A percentile compares a stretch with the other conserved stretches of the same genome.
Conservation (phyloP, 441 rosid species). For the Capsella rubella region DNA sequence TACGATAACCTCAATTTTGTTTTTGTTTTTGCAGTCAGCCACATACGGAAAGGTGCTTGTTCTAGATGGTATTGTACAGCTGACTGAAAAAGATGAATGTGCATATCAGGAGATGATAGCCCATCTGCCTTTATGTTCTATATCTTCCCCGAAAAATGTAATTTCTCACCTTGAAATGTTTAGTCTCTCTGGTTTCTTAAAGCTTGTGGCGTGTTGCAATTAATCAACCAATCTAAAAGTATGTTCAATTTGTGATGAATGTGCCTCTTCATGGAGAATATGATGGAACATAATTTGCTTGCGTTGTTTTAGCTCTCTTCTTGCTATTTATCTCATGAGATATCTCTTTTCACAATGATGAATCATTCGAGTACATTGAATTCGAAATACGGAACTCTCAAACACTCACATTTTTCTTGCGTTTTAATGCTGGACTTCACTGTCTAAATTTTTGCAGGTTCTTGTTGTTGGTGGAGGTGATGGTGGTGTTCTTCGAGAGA, state of each 20-base stretch:
- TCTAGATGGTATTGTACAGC: slow-evolving; percentile 93
- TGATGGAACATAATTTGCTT: slow-evolving; percentile 20
- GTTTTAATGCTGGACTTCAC: slow-evolving; percentile 1
- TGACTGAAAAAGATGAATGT: slow-evolving; percentile 98
- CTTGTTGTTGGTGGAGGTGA: slow-evolving; percentile 99
- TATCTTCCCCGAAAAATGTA: slow-evolving; percentile 87
- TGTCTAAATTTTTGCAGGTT: slow-evolving; percentile 56
- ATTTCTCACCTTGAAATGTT: slow-evolving; percentile 23
- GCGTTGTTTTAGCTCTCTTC: not conserved
- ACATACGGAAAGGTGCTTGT: slow-evolving; percentile 96
- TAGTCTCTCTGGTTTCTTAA: slow-evolving; percentile 1
- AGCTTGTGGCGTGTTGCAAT: not conserved
- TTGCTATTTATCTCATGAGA: slow-evolving; percentile 20
- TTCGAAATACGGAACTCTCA: not conserved
- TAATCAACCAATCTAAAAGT: not conserved
- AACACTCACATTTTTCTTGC: not conserved
- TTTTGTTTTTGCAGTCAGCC: slow-evolving; percentile 67
- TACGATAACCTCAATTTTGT: slow-evolving; percentile 13
- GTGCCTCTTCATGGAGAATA: not conserved
- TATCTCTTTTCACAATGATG: slow-evolving; percentile 6
- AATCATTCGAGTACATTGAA: slow-evolving; percentile 9
- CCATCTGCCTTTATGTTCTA: slow-evolving; percentile 95
- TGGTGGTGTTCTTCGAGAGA: slow-evolving; percentile 95
- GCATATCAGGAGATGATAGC: slow-evolving; percentile 99
- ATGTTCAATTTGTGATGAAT: slow-evolving; percentile 20